Evolutionary conservation across 2,329 filamentous ascomycete genomes (phyloP).

Genomic region (Apiospora rasikravindrae): DNA sequence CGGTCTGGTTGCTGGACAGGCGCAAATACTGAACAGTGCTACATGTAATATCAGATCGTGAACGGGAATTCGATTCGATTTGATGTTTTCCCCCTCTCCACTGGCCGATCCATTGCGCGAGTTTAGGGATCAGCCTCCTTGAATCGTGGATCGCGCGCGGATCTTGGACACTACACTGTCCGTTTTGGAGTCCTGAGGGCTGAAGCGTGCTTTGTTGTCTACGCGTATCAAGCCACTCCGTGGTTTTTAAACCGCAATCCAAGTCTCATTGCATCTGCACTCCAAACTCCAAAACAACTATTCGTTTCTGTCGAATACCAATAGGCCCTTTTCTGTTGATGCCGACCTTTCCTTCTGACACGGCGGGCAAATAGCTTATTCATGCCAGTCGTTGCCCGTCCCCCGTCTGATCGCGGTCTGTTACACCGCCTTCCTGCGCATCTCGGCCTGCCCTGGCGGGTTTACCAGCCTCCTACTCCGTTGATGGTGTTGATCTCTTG

Average conservation of each 20-base stretch:
- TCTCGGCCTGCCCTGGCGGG: background rate
- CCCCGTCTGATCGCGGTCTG: background rate
- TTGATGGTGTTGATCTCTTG: background rate
- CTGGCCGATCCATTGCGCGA: background rate
- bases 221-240: background rate
- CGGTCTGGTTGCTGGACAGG: background rate
- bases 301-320: conserved; percentile 9
- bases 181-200: background rate
- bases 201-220: background rate
- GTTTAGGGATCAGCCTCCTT: background rate
- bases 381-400: background rate
- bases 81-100: conserved; percentile 1
- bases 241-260: background rate
- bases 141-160: background rate
- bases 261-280: background rate
- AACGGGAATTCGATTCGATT: background rate
- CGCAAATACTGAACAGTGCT: conserved; percentile 9
- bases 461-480: background rate
- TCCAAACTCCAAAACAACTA: background rate
- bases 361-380: background rate
- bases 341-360: background rate
- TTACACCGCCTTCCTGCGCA: background rate
- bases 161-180: conserved; percentile 2
- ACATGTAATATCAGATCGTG: background rate
- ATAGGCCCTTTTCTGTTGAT: conserved; percentile 1